Conservation (phyloP, 345 rosid genomes). For the Carallia brachiata region DNA sequence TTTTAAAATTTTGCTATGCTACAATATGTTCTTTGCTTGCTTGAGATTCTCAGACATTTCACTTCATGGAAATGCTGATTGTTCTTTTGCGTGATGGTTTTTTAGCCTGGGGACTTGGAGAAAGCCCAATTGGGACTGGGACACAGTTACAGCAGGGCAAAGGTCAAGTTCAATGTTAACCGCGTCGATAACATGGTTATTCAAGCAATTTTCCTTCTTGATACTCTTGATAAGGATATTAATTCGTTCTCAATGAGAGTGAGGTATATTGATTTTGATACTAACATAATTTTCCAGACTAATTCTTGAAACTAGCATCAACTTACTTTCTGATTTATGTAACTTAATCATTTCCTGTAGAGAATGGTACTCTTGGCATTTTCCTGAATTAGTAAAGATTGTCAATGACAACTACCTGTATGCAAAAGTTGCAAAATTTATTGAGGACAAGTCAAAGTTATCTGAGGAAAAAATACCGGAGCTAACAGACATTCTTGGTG, state of each 20-base stretch:
- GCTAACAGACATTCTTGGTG: constrained; percentile 73
- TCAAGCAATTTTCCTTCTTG: constrained; percentile 86
- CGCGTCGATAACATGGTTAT: constrained; percentile 93
- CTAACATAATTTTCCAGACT: neutral
- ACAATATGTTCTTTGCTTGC: neutral
- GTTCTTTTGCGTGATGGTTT: constrained; percentile 1
- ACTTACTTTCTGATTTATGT: neutral
- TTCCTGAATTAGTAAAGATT: constrained; percentile 89
- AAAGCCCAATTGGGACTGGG: constrained; percentile 94
- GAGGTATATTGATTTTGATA: constrained; percentile 41
- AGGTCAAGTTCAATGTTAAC: constrained; percentile 95
- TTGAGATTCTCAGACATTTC: neutral
- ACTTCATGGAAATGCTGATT: neutral
- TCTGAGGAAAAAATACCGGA: constrained; percentile 56
- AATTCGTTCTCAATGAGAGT: constrained; percentile 90
- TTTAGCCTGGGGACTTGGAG: constrained; percentile 83
- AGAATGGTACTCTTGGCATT: constrained; percentile 99
- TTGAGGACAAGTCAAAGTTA: constrained; percentile 70
- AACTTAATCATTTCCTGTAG: constrained; percentile 39
- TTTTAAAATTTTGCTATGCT: neutral
- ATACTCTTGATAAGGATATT: constrained; percentile 85
- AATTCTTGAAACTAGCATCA: constrained; percentile 3
- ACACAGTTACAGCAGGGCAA: constrained; percentile 95
- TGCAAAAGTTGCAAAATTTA: constrained; percentile 64
- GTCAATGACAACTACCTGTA: constrained; percentile 90